These are phyloP conservation scores for Aureobasidium sp. DNA, from an alignment of 2,329 filamentous ascomycete species.

Conservation along the genomic window DNA sequence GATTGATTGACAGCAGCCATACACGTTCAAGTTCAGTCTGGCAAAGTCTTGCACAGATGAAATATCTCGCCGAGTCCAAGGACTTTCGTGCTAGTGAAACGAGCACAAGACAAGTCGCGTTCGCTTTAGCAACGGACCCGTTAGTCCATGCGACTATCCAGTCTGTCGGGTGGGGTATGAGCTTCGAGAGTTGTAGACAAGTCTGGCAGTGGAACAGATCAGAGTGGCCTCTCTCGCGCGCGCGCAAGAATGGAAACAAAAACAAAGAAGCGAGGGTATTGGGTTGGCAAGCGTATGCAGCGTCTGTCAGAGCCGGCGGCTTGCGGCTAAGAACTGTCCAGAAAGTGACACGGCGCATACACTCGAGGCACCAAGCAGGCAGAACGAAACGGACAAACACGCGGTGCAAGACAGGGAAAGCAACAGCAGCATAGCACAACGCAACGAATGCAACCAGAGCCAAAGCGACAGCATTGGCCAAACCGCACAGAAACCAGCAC, in stretches of 20 bases:
- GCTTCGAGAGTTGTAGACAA: not conserved
- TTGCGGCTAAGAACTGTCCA: not conserved
- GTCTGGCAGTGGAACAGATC: not conserved
- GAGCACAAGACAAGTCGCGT: constrained; percentile 1
- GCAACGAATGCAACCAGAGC: constrained; percentile 5
- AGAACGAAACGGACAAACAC: not conserved
- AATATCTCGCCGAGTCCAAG: not conserved
- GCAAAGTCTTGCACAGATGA: not conserved
- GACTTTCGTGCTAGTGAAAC: not conserved
- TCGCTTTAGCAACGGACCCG: not conserved
- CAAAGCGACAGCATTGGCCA: constrained; percentile 8
- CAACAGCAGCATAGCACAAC: constrained; percentile 4
- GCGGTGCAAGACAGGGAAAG: not conserved
- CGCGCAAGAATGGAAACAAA: constrained; percentile 12
- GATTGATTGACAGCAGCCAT: constrained; percentile 10
- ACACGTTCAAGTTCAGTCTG: not conserved
- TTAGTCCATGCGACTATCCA: not conserved
- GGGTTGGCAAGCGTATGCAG: constrained; percentile 3
- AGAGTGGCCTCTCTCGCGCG: not conserved
- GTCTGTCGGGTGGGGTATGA: not conserved
- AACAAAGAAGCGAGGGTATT: constrained; percentile 13
- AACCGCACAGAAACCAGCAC: not conserved
- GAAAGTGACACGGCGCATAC: constrained; percentile 2
- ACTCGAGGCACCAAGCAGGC: not conserved
- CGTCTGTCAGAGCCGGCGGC: constrained; percentile 10